Conservation (phyloP, 306 rosid genomes). For the Vigna angularis region DNA sequence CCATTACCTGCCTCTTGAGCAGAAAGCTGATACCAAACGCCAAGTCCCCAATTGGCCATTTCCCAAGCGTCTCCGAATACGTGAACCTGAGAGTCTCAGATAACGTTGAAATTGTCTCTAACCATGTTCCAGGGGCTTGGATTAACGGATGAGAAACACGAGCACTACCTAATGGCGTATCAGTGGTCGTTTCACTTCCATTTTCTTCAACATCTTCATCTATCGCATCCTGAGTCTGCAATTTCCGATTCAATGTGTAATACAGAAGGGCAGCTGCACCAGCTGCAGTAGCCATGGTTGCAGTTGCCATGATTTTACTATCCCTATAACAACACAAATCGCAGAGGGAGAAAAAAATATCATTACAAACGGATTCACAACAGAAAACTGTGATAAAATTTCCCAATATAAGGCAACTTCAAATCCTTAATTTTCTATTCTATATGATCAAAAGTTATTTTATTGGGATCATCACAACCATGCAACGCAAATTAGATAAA, state of each 20-base stretch:
- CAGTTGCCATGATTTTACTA: slow-evolving; percentile 79
- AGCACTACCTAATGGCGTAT: slow-evolving; percentile 58
- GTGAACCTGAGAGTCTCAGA: slow-evolving; percentile 94
- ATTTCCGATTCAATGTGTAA: slow-evolving; percentile 81
- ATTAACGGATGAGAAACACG: slow-evolving; percentile 82
- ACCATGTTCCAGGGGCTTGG: slow-evolving; percentile 95
- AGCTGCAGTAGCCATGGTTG: slow-evolving; percentile 98
- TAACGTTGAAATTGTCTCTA: slow-evolving; percentile 87
- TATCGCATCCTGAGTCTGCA: slow-evolving; percentile 43
- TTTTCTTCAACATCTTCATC: slow-evolving; percentile 59
- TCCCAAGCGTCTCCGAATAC: slow-evolving; percentile 95
- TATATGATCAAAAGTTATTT: slow-evolving; percentile 4
- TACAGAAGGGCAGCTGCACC: slow-evolving; percentile 95
- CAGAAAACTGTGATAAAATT: slow-evolving; percentile 25
- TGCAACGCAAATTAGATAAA: slow-evolving; percentile 6
- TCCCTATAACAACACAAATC: slow-evolving; percentile 47
- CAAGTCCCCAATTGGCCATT: slow-evolving; percentile 98
- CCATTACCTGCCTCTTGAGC: slow-evolving; percentile 84
- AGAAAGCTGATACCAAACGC: slow-evolving; percentile 95
- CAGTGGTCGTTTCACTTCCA: slow-evolving; percentile 42
- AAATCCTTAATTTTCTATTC: slow-evolving; percentile 36
- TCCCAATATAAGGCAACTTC: slow-evolving; percentile 22
- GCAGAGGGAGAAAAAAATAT: background rate
- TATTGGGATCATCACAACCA: background rate
- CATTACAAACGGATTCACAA: slow-evolving; percentile 9